phyloP scores from a whole-genome alignment of 2,329 filamentous ascomycete genomes.

The Phyllosticta citrichinensis region DNA sequence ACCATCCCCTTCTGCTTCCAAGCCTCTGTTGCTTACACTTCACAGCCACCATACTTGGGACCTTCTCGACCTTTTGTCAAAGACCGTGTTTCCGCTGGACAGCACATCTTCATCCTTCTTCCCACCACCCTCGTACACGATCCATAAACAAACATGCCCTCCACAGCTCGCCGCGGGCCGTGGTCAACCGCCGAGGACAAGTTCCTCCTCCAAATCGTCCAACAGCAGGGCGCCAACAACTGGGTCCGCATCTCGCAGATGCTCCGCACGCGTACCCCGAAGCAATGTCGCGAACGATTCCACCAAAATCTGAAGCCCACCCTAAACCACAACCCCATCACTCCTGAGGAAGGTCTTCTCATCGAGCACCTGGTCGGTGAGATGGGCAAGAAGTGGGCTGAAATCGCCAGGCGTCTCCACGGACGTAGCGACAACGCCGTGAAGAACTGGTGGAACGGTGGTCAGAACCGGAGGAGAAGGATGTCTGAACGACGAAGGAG shows the following conservation, averaged over 20 bases:
- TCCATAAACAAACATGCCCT: conserved; percentile 3
- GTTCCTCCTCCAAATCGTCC: conserved; percentile 59
- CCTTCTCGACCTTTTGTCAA: background rate
- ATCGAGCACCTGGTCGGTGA: conserved; percentile 70
- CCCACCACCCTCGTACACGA: background rate
- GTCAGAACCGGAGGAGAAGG: conserved; percentile 64
- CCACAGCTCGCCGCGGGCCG: conserved; percentile 54
- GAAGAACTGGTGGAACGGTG: conserved; percentile 98
- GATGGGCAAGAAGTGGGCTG: conserved; percentile 83
- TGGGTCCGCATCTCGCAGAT: conserved; percentile 79
- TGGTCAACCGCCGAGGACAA: conserved; percentile 74
- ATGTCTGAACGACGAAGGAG: conserved; percentile 22
- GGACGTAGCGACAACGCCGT: conserved; percentile 90
- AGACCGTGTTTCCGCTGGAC: background rate
- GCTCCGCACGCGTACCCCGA: conserved; percentile 70
- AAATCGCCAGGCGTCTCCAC: conserved; percentile 72
- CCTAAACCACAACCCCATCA: conserved; percentile 67
- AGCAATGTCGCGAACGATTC: conserved; percentile 90
- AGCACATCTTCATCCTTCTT: background rate
- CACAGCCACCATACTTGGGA: background rate
- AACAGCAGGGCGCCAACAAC: conserved; percentile 65
- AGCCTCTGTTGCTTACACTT: background rate
- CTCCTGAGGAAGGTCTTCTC: conserved; percentile 60
- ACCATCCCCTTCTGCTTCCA: background rate
- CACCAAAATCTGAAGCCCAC: conserved; percentile 88